Evolutionary conservation across 129 eudicot species (phyloP), one percentile per base, ranked within the genome.

Genomic region (Saussurea involucrata): DNA sequence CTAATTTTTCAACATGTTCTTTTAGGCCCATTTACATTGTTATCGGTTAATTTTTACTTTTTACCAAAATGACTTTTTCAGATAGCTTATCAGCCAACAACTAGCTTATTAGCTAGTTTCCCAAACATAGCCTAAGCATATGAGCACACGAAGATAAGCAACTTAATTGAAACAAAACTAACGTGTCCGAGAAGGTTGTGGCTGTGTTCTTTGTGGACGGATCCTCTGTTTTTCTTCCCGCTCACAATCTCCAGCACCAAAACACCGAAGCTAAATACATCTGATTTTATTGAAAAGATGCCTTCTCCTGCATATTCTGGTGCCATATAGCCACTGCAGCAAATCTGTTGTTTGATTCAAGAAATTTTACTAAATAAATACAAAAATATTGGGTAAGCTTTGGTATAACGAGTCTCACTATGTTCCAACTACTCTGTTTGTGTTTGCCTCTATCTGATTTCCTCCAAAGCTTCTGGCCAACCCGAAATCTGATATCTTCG

Each of bases 131-230:
- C 61, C 8, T 17, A 53, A 53, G 24, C 61, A 17, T 17, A 53
- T 17, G 61, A 53, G 61, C 22, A n/a, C 3, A 63, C 2, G 4
- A 66, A 76, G 33, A 42, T 28, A 0, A 6, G 29, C 20, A 60
- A 33, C 1, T 18, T 10, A 10, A 34, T 21, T 25, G 27, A 6
- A 24, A 10, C 49, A 20, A 78, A 68, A 74, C 86, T 85, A 74
- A 85, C 86, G 60, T 85, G 89, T 68, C 89, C 89, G 10, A 85
- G 72, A 69, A 85, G 89, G 72, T 82, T 85, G 73, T 82, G 76
- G 40, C 34, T 31, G 68, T 85, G 84, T 33, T 85, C 82, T 55
- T 60, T 71, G 37, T 85, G 86, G 49, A 78, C 13, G 34, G 78
- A 82, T 55, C 84, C 86, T 34, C 82, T 78, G 64, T 82, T 85